Conservation (phyloP, 495 filamentous ascomycete genomes). For the Amniculicola lignicola region DNA sequence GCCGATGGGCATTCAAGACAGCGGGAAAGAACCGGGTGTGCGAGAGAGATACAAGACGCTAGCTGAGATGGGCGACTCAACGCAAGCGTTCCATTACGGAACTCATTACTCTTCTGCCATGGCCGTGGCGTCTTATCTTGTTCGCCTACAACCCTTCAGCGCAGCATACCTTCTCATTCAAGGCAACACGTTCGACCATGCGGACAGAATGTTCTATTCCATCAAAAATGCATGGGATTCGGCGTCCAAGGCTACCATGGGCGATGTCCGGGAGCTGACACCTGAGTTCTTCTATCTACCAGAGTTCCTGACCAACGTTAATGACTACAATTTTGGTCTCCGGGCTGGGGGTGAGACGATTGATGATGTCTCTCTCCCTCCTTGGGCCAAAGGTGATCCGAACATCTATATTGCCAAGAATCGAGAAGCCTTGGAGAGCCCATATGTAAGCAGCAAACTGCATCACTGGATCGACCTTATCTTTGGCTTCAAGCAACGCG, state of each 20-base stretch:
- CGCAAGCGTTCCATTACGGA: constrained; percentile 90
- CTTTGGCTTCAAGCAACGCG: constrained; percentile 92
- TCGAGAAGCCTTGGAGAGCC: constrained; percentile 88
- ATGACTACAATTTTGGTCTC: constrained; percentile 86
- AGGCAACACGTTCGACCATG: constrained; percentile 93
- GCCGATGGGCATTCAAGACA: constrained; percentile 92
- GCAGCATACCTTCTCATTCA: constrained; percentile 96
- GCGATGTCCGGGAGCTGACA: constrained; percentile 88
- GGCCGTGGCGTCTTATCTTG: constrained; percentile 96
- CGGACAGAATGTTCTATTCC: constrained; percentile 92
- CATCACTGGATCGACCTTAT: constrained; percentile 96
- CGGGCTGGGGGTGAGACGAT: constrained; percentile 77
- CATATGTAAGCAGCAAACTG: constrained; percentile 83
- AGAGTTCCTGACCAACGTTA: constrained; percentile 87
- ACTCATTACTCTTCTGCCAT: constrained; percentile 99
- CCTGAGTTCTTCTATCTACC: constrained; percentile 97
- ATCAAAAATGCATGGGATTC: constrained; percentile 89
- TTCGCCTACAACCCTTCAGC: constrained; percentile 91
- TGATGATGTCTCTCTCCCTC: constrained; percentile 79
- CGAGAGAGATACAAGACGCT: constrained; percentile 79
- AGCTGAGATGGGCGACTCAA: constrained; percentile 82
- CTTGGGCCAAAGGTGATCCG: constrained; percentile 95
- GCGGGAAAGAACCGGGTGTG: constrained; percentile 70
- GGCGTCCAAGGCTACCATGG: constrained; percentile 83
- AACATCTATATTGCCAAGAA: constrained; percentile 95